Evolutionary conservation across 208 protist species (phyloP).

Genomic region (Angomonas ambiguus): DNA sequence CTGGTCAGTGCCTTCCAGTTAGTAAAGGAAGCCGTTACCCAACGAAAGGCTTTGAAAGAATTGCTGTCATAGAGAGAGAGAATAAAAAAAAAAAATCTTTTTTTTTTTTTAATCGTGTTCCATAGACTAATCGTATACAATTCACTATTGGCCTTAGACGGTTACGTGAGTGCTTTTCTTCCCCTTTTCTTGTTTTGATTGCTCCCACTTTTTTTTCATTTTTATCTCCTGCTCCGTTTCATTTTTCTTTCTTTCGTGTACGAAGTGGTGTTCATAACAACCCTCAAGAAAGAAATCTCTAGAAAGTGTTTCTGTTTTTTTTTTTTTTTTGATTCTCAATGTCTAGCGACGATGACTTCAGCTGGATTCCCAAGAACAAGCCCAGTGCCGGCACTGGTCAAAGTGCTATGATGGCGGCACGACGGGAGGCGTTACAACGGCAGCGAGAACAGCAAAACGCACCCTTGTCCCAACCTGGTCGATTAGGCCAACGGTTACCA

Average conservation of each 20-base stretch:
- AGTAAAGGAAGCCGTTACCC: constrained; percentile 78
- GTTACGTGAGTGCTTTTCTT: background rate
- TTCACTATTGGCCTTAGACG: too few relatives aligned
- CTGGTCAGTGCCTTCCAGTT: constrained; percentile 81
- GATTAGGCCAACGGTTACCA: background rate
- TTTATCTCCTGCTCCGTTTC: background rate
- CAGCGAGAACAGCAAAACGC: constrained; percentile 39
- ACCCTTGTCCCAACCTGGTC: background rate
- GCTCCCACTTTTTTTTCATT: background rate
- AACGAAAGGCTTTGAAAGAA: constrained; percentile 55
- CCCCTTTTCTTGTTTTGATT: background rate
- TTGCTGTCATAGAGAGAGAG: constrained; percentile 21
- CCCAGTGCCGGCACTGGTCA: constrained; percentile 23
- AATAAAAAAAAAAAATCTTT: background rate
- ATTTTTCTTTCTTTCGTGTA: background rate
- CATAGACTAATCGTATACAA: too few relatives aligned
- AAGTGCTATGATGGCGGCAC: constrained; percentile 56
- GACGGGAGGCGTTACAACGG: constrained; percentile 42
- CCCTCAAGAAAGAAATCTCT: background rate
- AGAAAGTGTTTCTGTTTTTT: background rate
- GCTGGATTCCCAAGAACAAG: background rate
- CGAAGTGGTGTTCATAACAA: background rate
- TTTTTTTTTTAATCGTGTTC: too few relatives aligned
- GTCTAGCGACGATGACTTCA: constrained; percentile 7
- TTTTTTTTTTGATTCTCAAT: background rate